Base-by-base conservation (phyloP, 179 eudicot genomes). In the Camellia oleifera region DNA sequence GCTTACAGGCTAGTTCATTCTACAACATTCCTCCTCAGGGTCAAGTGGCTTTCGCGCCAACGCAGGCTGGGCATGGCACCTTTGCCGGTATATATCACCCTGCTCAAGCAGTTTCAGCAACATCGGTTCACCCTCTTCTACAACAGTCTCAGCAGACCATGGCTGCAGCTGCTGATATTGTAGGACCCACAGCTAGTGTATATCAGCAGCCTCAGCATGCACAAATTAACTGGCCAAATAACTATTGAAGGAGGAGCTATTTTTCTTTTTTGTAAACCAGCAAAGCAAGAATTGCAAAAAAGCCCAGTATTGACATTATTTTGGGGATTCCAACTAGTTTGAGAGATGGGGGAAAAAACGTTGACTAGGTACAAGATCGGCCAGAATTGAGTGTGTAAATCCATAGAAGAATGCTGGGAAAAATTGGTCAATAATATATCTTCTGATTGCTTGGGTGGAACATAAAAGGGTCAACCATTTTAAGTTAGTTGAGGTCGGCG, bases 71-170 rank as follows among this genome's bases (percentile, higher is more conserved):
- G 62, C 97, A 92, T 62, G 95, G 93, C 64, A 69, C 90, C 68
- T 93, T 89, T 77, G 79, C 91, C 7, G 87, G 89, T 61, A 70
- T 92, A n/a, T 94, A 91, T 75, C 95, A 91, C 85, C 92, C 98
- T 2, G 88, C 84, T 26, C 97, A 92, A 69, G 85, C 91, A 62
- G 92, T 89, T 17, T 81, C 94, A 14, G 85, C 95, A 65, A 78
- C 84, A 62, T 65, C 80, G 0, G 84, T 93, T 42, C 95, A 91
- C 80, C 92, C 95, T 42, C 90, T 90, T 76, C 82, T 92, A 56
- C 98, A 92, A 67, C 93, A 87, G 82, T 86, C 97, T 56, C 98
- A 92, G 89, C 98, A 92, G 89, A 82, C 87, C 76, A 86, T 94
- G 82, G 90, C 92, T 8, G 89, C 91, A 42, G 86, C 84, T 26